A percentile compares a stretch with the other conserved stretches of the same genome.
Evolutionary conservation across 169 alveolate species (phyloP).

Genomic region (Eimeria acervulina): DNA sequence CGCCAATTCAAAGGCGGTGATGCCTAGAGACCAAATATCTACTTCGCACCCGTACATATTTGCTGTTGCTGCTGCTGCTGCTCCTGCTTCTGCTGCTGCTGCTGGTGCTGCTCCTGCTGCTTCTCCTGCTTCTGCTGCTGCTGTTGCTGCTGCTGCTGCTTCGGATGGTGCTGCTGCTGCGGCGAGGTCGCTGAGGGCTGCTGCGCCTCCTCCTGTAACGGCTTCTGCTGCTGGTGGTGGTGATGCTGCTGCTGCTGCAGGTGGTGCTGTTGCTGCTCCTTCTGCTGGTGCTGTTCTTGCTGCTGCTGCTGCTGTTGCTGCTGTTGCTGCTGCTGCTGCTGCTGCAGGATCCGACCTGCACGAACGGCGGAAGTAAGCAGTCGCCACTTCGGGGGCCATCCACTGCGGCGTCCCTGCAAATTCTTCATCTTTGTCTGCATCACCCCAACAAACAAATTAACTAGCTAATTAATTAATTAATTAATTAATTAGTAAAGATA

Average conservation of each 20-base stretch:
- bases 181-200: too few species aligned
- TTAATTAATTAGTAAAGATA: not conserved
- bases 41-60: conserved; percentile 70
- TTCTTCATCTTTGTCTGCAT: conserved; percentile 56
- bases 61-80: not conserved
- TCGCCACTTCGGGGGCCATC: conserved; percentile 97
- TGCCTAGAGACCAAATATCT: conserved; percentile 96
- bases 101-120: not conserved
- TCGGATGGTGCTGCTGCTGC: not conserved
- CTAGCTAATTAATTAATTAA: not conserved
- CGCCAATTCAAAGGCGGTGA: conserved; percentile 94
- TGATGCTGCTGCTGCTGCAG: too few species aligned
- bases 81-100: not conserved
- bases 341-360: not conserved
- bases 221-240: not conserved
- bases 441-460: not conserved
- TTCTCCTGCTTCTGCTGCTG: not conserved
- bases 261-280: too few species aligned
- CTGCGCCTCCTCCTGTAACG: not conserved
- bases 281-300: too few species aligned
- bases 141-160: not conserved
- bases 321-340: not conserved
- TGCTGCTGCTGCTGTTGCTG: not conserved
- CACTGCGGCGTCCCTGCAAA: conserved; percentile 96
- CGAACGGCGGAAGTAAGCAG: conserved; percentile 11